phyloP scores from a whole-genome alignment of 164 flowering plant species.

The Houttuynia cordata region DNA sequence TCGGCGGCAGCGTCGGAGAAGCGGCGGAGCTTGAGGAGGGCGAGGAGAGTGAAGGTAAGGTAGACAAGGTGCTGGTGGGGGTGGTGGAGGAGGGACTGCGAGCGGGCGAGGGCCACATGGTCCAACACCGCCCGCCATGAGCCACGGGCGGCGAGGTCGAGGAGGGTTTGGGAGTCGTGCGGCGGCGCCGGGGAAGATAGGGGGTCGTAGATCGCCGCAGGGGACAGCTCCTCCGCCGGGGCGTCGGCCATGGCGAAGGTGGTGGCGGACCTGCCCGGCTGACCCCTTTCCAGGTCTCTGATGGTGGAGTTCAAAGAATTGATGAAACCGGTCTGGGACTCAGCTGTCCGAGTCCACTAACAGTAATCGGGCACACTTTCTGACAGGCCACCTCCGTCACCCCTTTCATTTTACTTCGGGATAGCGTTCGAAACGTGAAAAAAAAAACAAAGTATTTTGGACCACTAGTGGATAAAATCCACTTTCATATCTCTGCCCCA shows the following conservation, averaged over 20 bases:
- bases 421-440: too few species aligned
- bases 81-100: constrained; percentile 35
- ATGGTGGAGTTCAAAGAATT: too few species aligned
- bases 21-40: constrained; percentile 14
- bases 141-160: constrained; percentile 77
- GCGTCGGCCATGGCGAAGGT: background rate
- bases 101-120: constrained; percentile 43
- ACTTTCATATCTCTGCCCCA: too few species aligned
- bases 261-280: too few species aligned
- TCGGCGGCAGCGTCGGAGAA: constrained; percentile 27
- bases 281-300: too few species aligned
- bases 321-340: too few species aligned
- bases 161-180: constrained; percentile 48
- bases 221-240: background rate
- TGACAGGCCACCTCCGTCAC: too few species aligned
- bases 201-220: constrained; percentile 1
- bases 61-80: constrained; percentile 79
- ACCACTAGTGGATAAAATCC: too few species aligned
- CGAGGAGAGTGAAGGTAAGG: constrained; percentile 67
- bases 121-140: constrained; percentile 78
- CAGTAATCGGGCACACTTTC: too few species aligned
- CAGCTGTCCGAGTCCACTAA: too few species aligned
- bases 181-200: constrained; percentile 2
- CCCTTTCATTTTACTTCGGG: too few species aligned
- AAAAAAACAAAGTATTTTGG: too few species aligned